Base-by-base conservation (phyloP, 768 basidiomycete genomes). In the Nevesoporus exiguus region DNA sequence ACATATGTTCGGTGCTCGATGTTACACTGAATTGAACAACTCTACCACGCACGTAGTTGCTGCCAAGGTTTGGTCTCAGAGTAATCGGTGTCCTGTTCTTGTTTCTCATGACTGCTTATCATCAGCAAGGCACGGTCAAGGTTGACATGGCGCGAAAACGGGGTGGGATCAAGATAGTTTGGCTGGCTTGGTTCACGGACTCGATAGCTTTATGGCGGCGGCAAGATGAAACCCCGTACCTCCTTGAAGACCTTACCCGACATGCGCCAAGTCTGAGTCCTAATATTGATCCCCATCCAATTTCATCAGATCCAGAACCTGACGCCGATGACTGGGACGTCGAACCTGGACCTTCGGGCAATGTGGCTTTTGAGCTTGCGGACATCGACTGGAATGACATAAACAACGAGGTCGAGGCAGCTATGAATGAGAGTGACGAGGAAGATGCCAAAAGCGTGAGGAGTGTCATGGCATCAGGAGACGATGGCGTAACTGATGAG, bases 31-130 rank as follows among this genome's bases (percentile, higher is more conserved):
- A 58, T 67, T 97, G 37, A 78, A 77, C 5, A 70, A 68, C 25
- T 73, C 78, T 2, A 80, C 90, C 21, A 98, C 96, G 0, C 97
- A 99, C 62, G 86, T 98, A 36, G 92, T 99, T 21, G 89, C 93
- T 21, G 90, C 87, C 9, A 92, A 93, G 79, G 90, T 91, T 56
- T 54, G 68, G 61, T 34, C 37, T 36, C 7, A 14, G 17, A n/a
- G 41, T 11, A 39, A 36, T 39, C 22, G 21, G 5, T 50, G 44
- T 50, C 50, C 36, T 55, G 55, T 52, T 49, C 50, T 39, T 55
- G 55, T 50, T 36, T 46, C 37, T 49, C 30, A 47, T 60, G 25
- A 51, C 10, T 39, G 22, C 33, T 39, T 30, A 45, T 37, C 42
- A 29, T 44, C 64, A 95, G 91, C 83, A 83, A 56, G 90, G 91